Percentiles rank a stretch among this genome's conserved stretches.
Evolutionary conservation across 2,329 filamentous ascomycete species (phyloP).

Genomic region (Penicillium frequentans): DNA sequence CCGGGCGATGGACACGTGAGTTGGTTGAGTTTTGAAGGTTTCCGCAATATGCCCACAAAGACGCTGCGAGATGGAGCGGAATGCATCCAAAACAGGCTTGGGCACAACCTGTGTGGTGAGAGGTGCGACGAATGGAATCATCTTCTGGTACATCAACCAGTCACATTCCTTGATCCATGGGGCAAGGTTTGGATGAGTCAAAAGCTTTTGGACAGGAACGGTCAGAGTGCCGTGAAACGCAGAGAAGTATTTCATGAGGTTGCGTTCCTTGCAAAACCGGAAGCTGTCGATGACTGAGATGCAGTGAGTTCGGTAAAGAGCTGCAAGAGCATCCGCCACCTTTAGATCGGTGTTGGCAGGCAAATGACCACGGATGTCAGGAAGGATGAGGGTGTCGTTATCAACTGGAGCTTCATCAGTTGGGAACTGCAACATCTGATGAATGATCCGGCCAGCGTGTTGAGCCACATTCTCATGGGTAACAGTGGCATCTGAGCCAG

Average conservation of each 20-base stretch:
- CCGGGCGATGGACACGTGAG: conserved; percentile 83
- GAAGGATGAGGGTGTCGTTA: conserved; percentile 73
- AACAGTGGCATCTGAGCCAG: conserved; percentile 31
- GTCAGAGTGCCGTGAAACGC: conserved; percentile 96
- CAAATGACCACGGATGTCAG: conserved; percentile 79
- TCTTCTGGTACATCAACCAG: conserved; percentile 92
- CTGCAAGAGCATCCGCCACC: conserved; percentile 78
- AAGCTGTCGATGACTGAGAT: conserved; percentile 95
- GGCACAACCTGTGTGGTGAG: conserved; percentile 90
- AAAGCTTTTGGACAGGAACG: conserved; percentile 91
- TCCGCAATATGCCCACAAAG: conserved; percentile 79
- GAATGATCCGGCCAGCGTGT: conserved; percentile 40
- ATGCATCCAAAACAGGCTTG: conserved; percentile 79
- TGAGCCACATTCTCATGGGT: conserved; percentile 39
- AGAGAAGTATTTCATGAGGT: conserved; percentile 90
- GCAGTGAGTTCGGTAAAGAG: conserved; percentile 90
- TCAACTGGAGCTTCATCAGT: conserved; percentile 49
- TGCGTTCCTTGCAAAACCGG: conserved; percentile 93
- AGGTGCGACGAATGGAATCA: conserved; percentile 89
- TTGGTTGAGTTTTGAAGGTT: conserved; percentile 80
- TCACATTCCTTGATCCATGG: conserved; percentile 96
- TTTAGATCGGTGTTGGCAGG: conserved; percentile 81
- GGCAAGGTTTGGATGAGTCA: conserved; percentile 76
- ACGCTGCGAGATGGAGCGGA: conserved; percentile 80
- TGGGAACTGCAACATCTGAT: conserved; percentile 42